phyloP scores from a whole-genome alignment of 2,329 filamentous ascomycete species.

The Colletotrichum navitas region DNA sequence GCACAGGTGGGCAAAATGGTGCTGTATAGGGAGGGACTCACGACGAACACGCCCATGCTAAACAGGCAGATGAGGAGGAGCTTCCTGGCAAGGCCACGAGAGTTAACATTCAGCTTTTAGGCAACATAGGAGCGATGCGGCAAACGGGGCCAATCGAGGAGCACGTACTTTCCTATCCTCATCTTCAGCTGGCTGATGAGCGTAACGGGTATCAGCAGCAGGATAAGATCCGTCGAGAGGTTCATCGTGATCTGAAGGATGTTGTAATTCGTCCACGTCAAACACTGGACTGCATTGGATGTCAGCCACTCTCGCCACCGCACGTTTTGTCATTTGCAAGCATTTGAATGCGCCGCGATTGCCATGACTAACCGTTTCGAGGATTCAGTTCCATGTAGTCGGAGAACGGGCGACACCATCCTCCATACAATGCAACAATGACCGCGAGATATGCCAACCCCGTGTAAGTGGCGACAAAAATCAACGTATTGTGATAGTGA shows the following conservation, averaged over 20 bases:
- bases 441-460: conserved; percentile 28
- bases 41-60: conserved; percentile 35
- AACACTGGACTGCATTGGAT: conserved; percentile 18
- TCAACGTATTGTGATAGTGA: conserved; percentile 26
- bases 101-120: background rate
- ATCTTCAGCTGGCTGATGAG: conserved; percentile 33
- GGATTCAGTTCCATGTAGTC: conserved; percentile 32
- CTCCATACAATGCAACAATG: conserved; percentile 34
- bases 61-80: conserved; percentile 33
- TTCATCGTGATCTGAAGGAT: conserved; percentile 36
- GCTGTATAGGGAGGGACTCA: background rate
- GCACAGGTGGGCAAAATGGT: no score
- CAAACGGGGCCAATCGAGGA: background rate
- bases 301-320: background rate
- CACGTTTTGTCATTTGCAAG: no score
- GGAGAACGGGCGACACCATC: conserved; percentile 38
- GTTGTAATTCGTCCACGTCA: conserved; percentile 37
- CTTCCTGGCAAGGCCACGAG: conserved; percentile 5
- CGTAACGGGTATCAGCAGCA: conserved; percentile 28
- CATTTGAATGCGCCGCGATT: background rate
- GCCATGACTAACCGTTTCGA: conserved; percentile 16
- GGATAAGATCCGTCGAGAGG: conserved; percentile 36
- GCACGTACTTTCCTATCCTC: conserved; percentile 29
- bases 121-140: no score
- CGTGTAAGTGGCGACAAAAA: conserved; percentile 12